Conservation (phyloP, 768 basidiomycete species). For the Agrocybe chaxingu region DNA sequence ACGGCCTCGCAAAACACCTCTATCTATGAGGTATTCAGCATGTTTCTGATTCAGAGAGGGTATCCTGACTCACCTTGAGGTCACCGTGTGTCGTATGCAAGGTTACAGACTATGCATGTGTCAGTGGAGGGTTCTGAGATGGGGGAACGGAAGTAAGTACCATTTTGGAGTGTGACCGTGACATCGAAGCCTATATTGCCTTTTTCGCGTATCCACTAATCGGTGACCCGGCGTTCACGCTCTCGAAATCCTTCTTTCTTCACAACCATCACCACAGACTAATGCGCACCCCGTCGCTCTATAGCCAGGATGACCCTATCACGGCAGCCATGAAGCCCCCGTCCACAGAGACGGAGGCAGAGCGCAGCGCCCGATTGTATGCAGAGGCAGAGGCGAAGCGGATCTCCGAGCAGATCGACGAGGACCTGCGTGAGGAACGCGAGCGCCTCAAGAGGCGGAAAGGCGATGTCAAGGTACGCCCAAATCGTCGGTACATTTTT, state of each 20-base stretch:
- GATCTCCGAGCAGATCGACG: constrained; percentile 79
- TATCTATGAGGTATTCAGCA: constrained; percentile 47
- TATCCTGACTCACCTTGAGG: constrained; percentile 62
- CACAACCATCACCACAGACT: constrained; percentile 28
- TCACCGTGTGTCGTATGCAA: constrained; percentile 94
- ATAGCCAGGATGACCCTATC: constrained; percentile 76
- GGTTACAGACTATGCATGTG: constrained; percentile 74
- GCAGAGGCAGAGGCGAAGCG: constrained; percentile 73
- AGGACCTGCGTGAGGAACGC: constrained; percentile 68
- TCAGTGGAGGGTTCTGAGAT: constrained; percentile 12
- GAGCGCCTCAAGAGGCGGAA: constrained; percentile 62
- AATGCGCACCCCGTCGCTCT: constrained; percentile 69
- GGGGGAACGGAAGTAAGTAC: constrained; percentile 24
- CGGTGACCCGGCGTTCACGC: constrained; percentile 10
- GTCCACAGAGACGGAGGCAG: constrained; percentile 57
- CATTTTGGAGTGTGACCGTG: constrained; percentile 24
- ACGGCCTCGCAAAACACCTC: constrained; percentile 98
- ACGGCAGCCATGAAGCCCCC: constrained; percentile 65
- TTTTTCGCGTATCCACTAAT: constrained; percentile 4
- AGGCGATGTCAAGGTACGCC: constrained; percentile 66
- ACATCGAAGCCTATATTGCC: constrained; percentile 3
- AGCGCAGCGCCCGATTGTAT: constrained; percentile 58
- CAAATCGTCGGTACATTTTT: constrained; percentile 4
- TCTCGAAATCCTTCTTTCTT: constrained; percentile 22
- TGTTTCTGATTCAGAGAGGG: constrained; percentile 1